phyloP scores from a whole-genome alignment of 1,139 yeast genomes.

The Yamadazyma friedrichii region DNA sequence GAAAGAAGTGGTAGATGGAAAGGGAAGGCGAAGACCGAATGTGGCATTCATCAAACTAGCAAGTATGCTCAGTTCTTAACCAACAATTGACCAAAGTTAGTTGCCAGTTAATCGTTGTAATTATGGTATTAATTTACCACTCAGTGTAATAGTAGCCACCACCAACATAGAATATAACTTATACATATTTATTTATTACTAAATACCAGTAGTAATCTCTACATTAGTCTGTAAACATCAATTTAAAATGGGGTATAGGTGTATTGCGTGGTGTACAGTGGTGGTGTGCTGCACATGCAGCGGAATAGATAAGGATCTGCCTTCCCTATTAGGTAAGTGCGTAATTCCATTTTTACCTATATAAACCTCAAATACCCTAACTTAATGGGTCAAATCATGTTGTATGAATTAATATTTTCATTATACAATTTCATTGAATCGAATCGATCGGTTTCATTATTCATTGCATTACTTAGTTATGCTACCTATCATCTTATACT shows the following conservation, averaged over 20 bases:
- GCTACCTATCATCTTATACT: slow-evolving; percentile 31
- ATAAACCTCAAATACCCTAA: neutral
- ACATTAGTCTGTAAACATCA: no score
- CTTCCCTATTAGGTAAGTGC: slow-evolving; percentile 1
- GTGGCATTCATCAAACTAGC: slow-evolving; percentile 87
- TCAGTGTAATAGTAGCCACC: no score
- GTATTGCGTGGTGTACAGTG: neutral
- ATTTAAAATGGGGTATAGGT: neutral
- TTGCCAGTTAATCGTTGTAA: no score
- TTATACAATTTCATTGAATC: slow-evolving; percentile 9
- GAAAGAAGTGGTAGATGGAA: slow-evolving; percentile 97
- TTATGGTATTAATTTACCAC: no score
- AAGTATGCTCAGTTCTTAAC: slow-evolving; percentile 61
- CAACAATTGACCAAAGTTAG: no score
- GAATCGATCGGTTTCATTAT: slow-evolving; percentile 4
- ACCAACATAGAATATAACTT: neutral
- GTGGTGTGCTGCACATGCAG: neutral
- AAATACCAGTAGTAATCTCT: neutral
- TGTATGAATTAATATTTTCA: slow-evolving; percentile 3
- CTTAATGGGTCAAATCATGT: slow-evolving; percentile 3
- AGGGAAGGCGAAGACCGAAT: slow-evolving; percentile 89
- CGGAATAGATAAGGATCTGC: slow-evolving; percentile 9
- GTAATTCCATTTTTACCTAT: neutral
- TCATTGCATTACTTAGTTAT: neutral
- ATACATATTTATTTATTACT: slow-evolving; percentile 2